Conservation (phyloP, 83 land plant genomes). For the Picea mariana region DNA sequence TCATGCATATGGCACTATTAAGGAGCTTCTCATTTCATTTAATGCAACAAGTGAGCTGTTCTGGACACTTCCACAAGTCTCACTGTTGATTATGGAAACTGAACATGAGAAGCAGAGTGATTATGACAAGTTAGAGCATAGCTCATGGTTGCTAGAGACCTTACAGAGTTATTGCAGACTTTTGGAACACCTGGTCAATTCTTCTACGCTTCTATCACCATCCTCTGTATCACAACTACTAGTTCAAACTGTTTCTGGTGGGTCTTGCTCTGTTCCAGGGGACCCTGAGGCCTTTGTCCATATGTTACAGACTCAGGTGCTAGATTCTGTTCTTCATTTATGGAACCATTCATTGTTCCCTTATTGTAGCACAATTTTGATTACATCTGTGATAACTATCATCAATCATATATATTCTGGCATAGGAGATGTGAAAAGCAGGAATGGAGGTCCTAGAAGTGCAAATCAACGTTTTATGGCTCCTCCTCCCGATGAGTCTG, state of each 20-base stretch:
- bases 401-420: slow-evolving; percentile 81
- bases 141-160: slow-evolving; percentile 76
- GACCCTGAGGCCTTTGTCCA: slow-evolving; percentile 86
- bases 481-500: slow-evolving; percentile 90
- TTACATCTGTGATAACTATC: slow-evolving; percentile 70
- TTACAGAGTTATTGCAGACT: slow-evolving; percentile 70
- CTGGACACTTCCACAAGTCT: too few relatives aligned
- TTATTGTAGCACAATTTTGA: slow-evolving; percentile 48
- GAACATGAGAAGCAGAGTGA: slow-evolving; percentile 32
- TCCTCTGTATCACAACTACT: slow-evolving; percentile 76
- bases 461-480: slow-evolving; percentile 40
- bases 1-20: slow-evolving; percentile 80
- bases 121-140: slow-evolving; percentile 38
- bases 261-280: slow-evolving; percentile 68
- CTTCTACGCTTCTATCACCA: slow-evolving; percentile 65
- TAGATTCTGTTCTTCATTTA: slow-evolving; percentile 81
- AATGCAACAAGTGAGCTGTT: slow-evolving; percentile 87
- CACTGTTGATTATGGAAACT: too few relatives aligned
- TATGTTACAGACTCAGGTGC: slow-evolving; percentile 77
- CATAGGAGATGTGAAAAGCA: slow-evolving; percentile 53
- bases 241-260: slow-evolving; percentile 79
- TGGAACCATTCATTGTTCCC: too few relatives aligned
- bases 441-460: slow-evolving; percentile 41
- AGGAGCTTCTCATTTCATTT: slow-evolving; percentile 75
- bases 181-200: slow-evolving; percentile 82